phyloP scores from a whole-genome alignment of 1,284 basidiomycete genomes.

The Mycosarcoma mackinlayi region DNA sequence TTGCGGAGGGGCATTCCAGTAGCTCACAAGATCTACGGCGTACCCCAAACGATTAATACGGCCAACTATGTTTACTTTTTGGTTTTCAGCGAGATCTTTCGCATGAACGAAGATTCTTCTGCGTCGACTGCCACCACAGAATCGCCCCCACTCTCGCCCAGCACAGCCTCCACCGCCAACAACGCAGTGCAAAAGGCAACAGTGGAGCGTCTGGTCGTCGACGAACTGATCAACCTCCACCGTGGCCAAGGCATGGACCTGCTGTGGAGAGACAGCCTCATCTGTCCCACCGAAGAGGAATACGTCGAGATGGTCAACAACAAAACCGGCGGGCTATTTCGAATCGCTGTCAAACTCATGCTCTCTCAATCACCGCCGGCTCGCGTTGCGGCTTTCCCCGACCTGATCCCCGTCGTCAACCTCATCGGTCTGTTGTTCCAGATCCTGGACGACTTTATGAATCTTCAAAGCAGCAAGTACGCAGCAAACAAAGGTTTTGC shows the following conservation, averaged over 20 bases:
- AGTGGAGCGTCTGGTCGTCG: constrained; percentile 54
- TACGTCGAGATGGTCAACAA: constrained; percentile 97
- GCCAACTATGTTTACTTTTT: constrained; percentile 96
- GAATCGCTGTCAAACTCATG: constrained; percentile 94
- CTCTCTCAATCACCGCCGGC: constrained; percentile 74
- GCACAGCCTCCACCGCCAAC: constrained; percentile 8
- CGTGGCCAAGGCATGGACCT: constrained; percentile 95
- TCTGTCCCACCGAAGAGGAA: constrained; percentile 92
- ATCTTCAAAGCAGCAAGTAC: constrained; percentile 87
- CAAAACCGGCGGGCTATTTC: constrained; percentile 95
- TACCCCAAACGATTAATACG: constrained; percentile 96
- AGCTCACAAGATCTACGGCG: constrained; percentile 92
- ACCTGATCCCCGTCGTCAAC: constrained; percentile 82
- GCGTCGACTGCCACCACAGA: constrained; percentile 4
- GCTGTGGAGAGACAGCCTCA: constrained; percentile 90
- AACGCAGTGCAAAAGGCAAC: constrained; percentile 7
- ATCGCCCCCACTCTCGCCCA: constrained; percentile 26
- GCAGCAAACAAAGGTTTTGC: constrained; percentile 91
- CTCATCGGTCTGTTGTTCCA: constrained; percentile 94
- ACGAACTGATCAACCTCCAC: constrained; percentile 87
- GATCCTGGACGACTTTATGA: constrained; percentile 97
- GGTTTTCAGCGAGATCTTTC: constrained; percentile 68
- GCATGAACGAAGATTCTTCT: constrained; percentile 78
- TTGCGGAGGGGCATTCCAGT: constrained; percentile 87
- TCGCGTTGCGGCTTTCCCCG: constrained; percentile 1